phyloP scores from a whole-genome alignment of 1,284 basidiomycete species.

The Veloboletus limbatus region DNA sequence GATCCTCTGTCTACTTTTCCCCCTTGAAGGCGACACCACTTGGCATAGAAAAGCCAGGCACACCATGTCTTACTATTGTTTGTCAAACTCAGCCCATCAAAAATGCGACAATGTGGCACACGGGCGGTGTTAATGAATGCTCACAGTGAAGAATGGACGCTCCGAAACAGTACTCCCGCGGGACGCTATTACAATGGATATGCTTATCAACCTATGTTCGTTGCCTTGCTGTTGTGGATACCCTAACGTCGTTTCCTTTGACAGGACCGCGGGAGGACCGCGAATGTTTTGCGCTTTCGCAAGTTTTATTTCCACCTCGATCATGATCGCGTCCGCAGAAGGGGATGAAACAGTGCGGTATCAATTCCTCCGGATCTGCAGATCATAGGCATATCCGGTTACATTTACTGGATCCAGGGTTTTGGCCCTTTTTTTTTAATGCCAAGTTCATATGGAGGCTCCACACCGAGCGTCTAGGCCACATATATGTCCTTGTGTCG shows the following conservation, averaged over 20 bases:
- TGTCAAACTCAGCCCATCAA: constrained; percentile 15
- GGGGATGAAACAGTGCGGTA: constrained; percentile 10
- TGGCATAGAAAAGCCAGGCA: constrained; percentile 8
- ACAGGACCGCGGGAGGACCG: constrained; percentile 6
- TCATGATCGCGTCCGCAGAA: constrained; percentile 19
- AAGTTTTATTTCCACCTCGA: constrained; percentile 14
- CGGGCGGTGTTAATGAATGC: constrained; percentile 6
- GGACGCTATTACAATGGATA: too few species aligned
- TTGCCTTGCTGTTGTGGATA: neutral
- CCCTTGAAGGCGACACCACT: too few species aligned
- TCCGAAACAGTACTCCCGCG: neutral
- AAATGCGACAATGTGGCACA: constrained; percentile 22
- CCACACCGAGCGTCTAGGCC: neutral
- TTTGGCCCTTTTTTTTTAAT: neutral
- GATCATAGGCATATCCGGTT: constrained; percentile 17
- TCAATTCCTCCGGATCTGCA: constrained; percentile 9
- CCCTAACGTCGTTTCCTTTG: neutral
- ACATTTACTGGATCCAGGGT: constrained; percentile 4
- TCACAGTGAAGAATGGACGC: neutral
- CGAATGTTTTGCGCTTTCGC: neutral
- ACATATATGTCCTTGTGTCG: neutral
- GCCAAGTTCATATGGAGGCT: constrained; percentile 5
- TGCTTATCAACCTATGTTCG: too few species aligned
- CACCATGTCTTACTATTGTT: constrained; percentile 18
- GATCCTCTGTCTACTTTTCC: too few species aligned